Evolutionary conservation across 1,284 basidiomycete genomes (phyloP).

Genomic region (Ganoderma resinaceum): DNA sequence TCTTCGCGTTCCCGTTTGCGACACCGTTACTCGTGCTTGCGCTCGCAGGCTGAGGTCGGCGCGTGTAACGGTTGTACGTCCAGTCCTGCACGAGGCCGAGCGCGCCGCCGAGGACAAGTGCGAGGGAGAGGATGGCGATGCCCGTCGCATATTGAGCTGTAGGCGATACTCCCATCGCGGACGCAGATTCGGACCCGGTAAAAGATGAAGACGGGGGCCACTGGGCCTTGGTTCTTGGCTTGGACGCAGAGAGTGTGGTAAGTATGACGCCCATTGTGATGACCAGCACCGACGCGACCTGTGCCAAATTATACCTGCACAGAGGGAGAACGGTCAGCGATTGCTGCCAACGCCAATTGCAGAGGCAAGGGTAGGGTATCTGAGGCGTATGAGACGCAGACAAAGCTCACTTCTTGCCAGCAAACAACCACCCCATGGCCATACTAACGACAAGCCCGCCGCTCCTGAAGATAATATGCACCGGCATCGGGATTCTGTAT

Average conservation of each 20-base stretch:
- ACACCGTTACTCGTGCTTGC: constrained; percentile 3
- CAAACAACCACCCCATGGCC: constrained; percentile 72
- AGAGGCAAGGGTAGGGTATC: neutral
- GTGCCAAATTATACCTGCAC: constrained; percentile 69
- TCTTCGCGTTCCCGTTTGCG: constrained; percentile 4
- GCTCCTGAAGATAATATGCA: constrained; percentile 95
- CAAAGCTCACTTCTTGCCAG: constrained; percentile 58
- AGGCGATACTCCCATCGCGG: neutral
- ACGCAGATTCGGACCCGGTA: neutral
- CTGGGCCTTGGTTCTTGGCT: constrained; percentile 25
- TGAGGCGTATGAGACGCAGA: neutral
- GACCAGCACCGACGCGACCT: constrained; percentile 77
- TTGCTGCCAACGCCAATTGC: neutral
- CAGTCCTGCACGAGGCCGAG: constrained; percentile 90
- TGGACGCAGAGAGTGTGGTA: constrained; percentile 80
- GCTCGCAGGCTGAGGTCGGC: constrained; percentile 20
- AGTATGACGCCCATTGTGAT: constrained; percentile 86
- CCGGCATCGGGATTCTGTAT: constrained; percentile 86
- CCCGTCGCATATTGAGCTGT: constrained; percentile 69
- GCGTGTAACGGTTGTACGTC: constrained; percentile 75
- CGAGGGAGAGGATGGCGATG: constrained; percentile 76
- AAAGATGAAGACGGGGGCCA: neutral
- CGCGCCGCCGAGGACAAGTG: constrained; percentile 83
- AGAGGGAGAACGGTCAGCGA: neutral
- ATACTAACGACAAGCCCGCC: constrained; percentile 89